phyloP scores from a whole-genome alignment of 2,329 filamentous ascomycete species.

The Ustulina deusta region DNA sequence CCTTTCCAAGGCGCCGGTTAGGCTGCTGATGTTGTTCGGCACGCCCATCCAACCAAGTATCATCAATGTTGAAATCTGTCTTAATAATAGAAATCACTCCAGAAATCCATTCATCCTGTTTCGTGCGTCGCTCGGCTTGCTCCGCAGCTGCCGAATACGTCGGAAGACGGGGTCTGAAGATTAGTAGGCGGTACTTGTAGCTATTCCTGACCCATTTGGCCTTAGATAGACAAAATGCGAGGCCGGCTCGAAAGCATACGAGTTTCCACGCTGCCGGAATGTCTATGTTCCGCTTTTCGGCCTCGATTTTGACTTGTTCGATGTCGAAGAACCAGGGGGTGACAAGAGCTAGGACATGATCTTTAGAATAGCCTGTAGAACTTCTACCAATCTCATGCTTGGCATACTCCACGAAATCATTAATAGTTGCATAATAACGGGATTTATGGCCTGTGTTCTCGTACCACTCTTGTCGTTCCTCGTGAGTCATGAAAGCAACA shows the following conservation, averaged over 20 bases:
- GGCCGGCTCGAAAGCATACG: background rate
- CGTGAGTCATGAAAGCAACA: background rate
- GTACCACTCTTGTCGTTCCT: background rate
- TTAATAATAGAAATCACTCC: background rate
- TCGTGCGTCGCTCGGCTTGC: background rate
- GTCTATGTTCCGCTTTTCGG: background rate
- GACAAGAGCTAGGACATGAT: background rate
- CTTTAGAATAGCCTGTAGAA: background rate
- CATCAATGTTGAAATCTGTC: background rate
- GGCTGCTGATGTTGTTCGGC: background rate
- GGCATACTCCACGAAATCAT: background rate
- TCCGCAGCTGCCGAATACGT: background rate
- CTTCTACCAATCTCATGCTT: background rate
- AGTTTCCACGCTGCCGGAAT: background rate
- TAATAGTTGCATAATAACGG: background rate
- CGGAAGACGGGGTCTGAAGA: background rate
- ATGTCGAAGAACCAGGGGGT: background rate
- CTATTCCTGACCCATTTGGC: background rate
- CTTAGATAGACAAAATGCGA: background rate
- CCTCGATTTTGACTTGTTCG: background rate
- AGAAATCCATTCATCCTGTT: background rate
- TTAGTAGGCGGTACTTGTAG: background rate
- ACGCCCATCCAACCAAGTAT: background rate
- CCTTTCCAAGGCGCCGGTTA: background rate
- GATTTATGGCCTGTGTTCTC: background rate